Evolutionary conservation across 352 stramenopile genomes (phyloP).

Genomic region (Plasmopara viticola): DNA sequence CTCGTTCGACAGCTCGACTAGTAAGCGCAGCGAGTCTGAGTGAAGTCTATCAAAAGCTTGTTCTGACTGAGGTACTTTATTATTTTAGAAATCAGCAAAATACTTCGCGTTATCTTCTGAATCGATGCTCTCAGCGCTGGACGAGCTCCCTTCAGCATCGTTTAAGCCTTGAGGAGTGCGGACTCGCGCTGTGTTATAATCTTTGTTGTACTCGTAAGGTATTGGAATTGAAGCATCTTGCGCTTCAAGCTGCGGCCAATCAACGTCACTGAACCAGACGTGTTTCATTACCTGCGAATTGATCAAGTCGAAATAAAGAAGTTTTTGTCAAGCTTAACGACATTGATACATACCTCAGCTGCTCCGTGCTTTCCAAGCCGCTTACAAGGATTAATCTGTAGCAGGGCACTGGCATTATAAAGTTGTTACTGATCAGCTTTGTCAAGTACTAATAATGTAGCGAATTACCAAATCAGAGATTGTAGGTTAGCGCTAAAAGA

Average conservation of each 20-base stretch:
- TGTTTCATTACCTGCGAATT: constrained; percentile 48
- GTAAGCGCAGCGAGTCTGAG: not conserved
- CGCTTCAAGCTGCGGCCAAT: constrained; percentile 34
- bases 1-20: constrained; percentile 28
- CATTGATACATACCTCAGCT: constrained; percentile 16
- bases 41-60: not conserved
- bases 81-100: constrained; percentile 58
- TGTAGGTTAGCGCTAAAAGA: constrained; percentile 15
- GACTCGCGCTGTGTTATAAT: constrained; percentile 23
- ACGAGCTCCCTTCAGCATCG: constrained; percentile 19
- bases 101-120: constrained; percentile 58
- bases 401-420: constrained; percentile 10
- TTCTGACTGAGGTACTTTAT: not conserved
- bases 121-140: constrained; percentile 71
- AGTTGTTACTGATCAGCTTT: no score
- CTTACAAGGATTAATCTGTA: constrained; percentile 30
- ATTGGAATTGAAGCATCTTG: constrained; percentile 13
- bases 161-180: not conserved
- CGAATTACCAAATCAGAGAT: constrained; percentile 28
- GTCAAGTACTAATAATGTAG: not conserved
- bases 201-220: constrained; percentile 28
- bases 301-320: not conserved
- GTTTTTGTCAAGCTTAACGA: no score
- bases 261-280: constrained; percentile 49
- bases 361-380: constrained; percentile 38